Evolutionary conservation across 1,284 basidiomycete genomes (phyloP), one percentile per base, ranked within the genome.

Genomic region (Cutaneotrichosporon sp.): DNA sequence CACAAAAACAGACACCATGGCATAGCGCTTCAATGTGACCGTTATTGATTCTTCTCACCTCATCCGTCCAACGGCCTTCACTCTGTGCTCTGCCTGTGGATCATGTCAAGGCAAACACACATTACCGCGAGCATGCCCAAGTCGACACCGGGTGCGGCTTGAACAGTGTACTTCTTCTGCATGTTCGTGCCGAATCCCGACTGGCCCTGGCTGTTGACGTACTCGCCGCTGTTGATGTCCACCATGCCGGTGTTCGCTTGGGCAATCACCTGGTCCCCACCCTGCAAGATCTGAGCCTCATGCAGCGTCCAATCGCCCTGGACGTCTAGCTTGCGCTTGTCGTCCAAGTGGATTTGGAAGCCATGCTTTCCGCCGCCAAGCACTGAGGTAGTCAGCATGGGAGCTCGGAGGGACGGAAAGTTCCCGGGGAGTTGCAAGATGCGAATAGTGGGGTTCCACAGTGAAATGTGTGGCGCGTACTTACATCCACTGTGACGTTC

Each of bases 101-200:
- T 8, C 35, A 38, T 24, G 55, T 77, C 75, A 51, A 76, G 67
- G 48, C 72, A 73, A 46, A 78, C 71, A 52, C 74, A 74, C 22
- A 76, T 59, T 6, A 73, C 76, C 1, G 74, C 66, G 17, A 77
- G 68, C 24, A 78, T 62, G 4, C 72, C 63, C 5, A 76, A 63
- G 55, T 78, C 77, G 8, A 78, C 75, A 11, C 74, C 74, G 1
- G 75, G 70, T 3, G 75, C 75, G 19, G 75, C 67, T 0, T 65
- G 68, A 9, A 75, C 68, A 35, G 64, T 65, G 62, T 76, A 76
- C 67, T 72, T 38, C 16, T 17, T 9, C 14, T 22, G n/a, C n/a
- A n/a, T n/a, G n/a, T n/a, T n/a, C n/a, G n/a, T n/a, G n/a, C n/a
- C n/a, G n/a, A n/a, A n/a, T n/a, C n/a, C n/a, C n/a, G n/a, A n/a